Base-by-base conservation (phyloP, 495 filamentous ascomycete genomes). In the Xylaria bambusicola region DNA sequence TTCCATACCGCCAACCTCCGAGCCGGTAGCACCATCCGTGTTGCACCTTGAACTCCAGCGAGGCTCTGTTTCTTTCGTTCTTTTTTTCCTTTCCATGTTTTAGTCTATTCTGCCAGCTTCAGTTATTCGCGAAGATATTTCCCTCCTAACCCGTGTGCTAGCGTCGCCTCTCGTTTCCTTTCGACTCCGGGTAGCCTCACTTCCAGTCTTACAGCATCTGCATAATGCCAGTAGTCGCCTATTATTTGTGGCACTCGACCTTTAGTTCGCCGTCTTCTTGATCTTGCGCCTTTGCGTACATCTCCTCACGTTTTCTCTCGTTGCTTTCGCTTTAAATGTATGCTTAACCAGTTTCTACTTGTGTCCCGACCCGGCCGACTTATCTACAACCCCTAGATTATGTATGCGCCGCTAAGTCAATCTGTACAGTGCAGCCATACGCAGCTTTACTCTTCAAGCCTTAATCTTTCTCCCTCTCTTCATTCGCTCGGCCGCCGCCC, bases 171-270 rank as follows among this genome's bases (percentile, higher is more conserved):
- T 60, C 55, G 33, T 54, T 58, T 54, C 61, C 56, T 46, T 40
- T 31, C 46, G 50, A 53, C 49, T 61, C 53, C 61, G 52, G 57
- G 59, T 54, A 62, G 59, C 65, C 54, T 53, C 51, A 40, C 61
- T n/a, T n/a, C n/a, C n/a, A n/a, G 63, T 68, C 62, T 68, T 61
- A 68, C 65, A 66, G 68, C 68, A 68, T 62, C 63, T 65, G 63
- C 65, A 71, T 65, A 60, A 71, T 71, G 68, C 65, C 63, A 71
- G 63, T 66, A 64, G 59, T 66, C 61, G 63, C 63, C 65, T 71
- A 68, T 68, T 57, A 45, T 64, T 60, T 63, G 68, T 68, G 68
- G 68, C 68, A 68, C 63, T 64, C 68, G 65, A 64, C 68, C 47
- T 68, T 71, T 26, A 68, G 63, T 71, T 68, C 61, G 62, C 68